Base-by-base conservation (phyloP, 805 yeast species). In the Saccharomycopsis sp. region DNA sequence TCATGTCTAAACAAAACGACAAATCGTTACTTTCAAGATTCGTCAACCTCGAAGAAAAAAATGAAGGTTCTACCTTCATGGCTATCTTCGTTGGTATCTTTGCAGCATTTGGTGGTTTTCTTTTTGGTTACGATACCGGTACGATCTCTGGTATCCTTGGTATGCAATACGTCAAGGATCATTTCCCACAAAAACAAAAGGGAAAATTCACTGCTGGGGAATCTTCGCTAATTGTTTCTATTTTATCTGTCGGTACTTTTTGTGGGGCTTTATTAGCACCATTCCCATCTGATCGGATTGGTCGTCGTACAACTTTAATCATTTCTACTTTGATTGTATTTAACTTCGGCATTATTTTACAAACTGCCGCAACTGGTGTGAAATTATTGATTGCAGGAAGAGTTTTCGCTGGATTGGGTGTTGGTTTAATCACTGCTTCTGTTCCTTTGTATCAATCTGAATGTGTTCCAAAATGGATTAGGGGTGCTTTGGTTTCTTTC, bases 401-500 rank as follows among this genome's bases (percentile, higher is more conserved):
- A 56, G 72, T 75, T 27, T 65, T 85, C 51, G 79, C 85, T 14
- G 94, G 94, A 21, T 51, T 81, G 4, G 85, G 87, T 41, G 84
- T 84, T 47, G 94, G 94, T 50, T 68, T 77, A 23, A 68, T 82
- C 19, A 78, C 90, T 23, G 81, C 88, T 23, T 70, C 77, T 48
- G 81, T 84, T 29, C 87, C 89, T 21, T 61, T 84, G 51, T 84
- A 83, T 59, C 85, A 81, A 65, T 82, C 89, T 26, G 94, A 84
- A 61, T 79, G 85, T 31, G 75, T 87, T 14, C 93, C 93, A 22
- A 78, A 74, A 55, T 79, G 83, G 71, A 75, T 84, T 41, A 71
- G 94, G 65, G 94, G 94, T 54, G 76, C 87, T 16, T 69, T 82
- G 50, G 87, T 84, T 38, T 76, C 84, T 44, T 72, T 83, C 45